A percentile compares a stretch with the other conserved stretches of the same genome.
Evolutionary conservation across 306 rosid species (phyloP).

Genomic region (Pyrus pyrifolia): DNA sequence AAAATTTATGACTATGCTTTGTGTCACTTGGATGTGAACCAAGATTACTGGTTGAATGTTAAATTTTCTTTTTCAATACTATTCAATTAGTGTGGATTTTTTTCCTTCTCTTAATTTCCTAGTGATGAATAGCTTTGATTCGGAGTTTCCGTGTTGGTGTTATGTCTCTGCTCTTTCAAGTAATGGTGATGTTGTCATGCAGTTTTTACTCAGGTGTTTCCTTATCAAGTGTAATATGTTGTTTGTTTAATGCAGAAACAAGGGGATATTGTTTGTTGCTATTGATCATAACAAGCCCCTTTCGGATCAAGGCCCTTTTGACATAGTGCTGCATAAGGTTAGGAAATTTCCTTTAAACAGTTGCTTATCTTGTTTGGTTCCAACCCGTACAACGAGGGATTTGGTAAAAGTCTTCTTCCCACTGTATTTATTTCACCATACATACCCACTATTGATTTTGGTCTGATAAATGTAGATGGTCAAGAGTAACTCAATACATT

Average conservation of each 20-base stretch:
- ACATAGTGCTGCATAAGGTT: constrained; percentile 84
- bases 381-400: neutral
- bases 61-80: neutral
- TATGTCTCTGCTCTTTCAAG: neutral
- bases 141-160: neutral
- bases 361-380: neutral
- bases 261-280: constrained; percentile 76
- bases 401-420: neutral
- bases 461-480: too few species aligned
- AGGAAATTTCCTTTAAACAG: constrained; percentile 2
- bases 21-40: neutral
- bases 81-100: neutral
- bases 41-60: neutral
- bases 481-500: too few species aligned
- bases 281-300: constrained; percentile 68
- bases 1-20: neutral
- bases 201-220: neutral
- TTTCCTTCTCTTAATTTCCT: neutral
- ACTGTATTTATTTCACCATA: neutral
- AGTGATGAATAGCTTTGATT: neutral
- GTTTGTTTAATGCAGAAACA: constrained; percentile 48
- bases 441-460: neutral
- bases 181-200: neutral
- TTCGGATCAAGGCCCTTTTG: constrained; percentile 87
- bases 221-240: constrained; percentile 6